phyloP scores from a whole-genome alignment of 2,329 filamentous ascomycete species.

The Tricladium varicosporioides region DNA sequence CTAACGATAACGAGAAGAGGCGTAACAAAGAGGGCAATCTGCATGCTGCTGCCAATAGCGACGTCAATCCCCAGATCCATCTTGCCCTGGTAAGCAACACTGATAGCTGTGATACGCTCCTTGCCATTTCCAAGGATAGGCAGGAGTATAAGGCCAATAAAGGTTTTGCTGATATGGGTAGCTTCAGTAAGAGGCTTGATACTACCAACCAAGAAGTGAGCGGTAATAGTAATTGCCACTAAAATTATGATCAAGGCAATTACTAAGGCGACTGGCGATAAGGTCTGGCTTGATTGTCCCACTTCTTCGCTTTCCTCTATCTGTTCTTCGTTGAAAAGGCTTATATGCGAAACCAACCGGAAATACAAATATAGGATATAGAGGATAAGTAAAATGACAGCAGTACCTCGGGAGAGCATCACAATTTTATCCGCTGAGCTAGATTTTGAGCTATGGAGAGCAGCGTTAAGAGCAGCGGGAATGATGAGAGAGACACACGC shows the following conservation, averaged over 20 bases:
- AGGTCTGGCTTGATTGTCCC: background rate
- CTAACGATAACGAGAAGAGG: slow-evolving; percentile 74
- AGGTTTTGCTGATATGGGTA: background rate
- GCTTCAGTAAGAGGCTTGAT: background rate
- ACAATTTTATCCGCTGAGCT: background rate
- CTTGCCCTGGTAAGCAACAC: slow-evolving; percentile 72
- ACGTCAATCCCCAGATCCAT: slow-evolving; percentile 72
- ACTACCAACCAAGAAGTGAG: background rate
- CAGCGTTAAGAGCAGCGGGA: slow-evolving; percentile 72
- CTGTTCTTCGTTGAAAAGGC: background rate
- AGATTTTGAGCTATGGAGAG: background rate
- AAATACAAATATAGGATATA: slow-evolving; percentile 2
- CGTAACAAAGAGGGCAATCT: slow-evolving; percentile 76
- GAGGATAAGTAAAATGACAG: slow-evolving; percentile 1
- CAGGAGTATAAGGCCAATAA: slow-evolving; percentile 56
- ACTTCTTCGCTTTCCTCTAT: background rate
- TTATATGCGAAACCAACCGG: background rate
- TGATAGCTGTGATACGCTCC: slow-evolving; percentile 63
- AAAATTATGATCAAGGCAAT: background rate
- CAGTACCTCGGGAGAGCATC: background rate
- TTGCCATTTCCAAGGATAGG: slow-evolving; percentile 71
- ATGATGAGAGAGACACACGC: slow-evolving; percentile 78
- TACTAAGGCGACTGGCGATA: background rate
- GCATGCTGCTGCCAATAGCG: slow-evolving; percentile 74
- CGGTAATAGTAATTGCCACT: background rate